phyloP scores from a whole-genome alignment of 805 yeast species.

The Zygosaccharomyces siamensis region DNA sequence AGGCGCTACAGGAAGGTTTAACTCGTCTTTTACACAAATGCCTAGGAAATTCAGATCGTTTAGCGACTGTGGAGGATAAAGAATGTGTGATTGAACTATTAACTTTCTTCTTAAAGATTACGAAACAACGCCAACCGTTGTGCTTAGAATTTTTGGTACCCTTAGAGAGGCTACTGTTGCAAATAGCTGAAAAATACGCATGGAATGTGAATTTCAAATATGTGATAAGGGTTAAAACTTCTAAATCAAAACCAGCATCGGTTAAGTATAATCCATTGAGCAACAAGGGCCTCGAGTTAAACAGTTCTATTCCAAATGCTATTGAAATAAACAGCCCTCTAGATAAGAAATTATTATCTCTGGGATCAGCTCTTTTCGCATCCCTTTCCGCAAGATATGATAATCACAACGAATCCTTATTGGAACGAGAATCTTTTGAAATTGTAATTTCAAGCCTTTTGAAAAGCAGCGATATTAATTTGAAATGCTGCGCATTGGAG shows the following conservation, averaged over 20 bases:
- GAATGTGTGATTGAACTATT: slow-evolving; percentile 16
- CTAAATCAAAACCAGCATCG: slow-evolving; percentile 7
- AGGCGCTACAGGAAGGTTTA: slow-evolving; percentile 10
- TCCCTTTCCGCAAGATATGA: not conserved
- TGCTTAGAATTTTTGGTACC: slow-evolving; percentile 1
- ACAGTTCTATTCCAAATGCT: slow-evolving; percentile 21
- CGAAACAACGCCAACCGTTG: slow-evolving; percentile 1
- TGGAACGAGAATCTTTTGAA: slow-evolving; percentile 17
- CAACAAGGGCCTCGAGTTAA: slow-evolving; percentile 16
- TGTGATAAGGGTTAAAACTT: slow-evolving; percentile 10
- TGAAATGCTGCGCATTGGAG: slow-evolving; percentile 24
- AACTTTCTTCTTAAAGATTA: slow-evolving; percentile 12
- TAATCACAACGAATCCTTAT: slow-evolving; percentile 6
- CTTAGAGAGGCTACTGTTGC: slow-evolving; percentile 14
- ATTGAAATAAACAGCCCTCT: slow-evolving; percentile 19
- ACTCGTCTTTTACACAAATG: slow-evolving; percentile 7
- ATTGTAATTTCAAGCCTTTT: slow-evolving; percentile 23
- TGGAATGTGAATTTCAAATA: slow-evolving; percentile 22
- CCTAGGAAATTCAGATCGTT: not conserved
- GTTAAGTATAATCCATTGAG: slow-evolving; percentile 16
- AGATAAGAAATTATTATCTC: slow-evolving; percentile 18
- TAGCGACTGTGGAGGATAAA: slow-evolving; percentile 5
- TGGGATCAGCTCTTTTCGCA: slow-evolving; percentile 18
- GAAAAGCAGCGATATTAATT: slow-evolving; percentile 19
- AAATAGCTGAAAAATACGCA: slow-evolving; percentile 17